Base-by-base conservation (phyloP, 2,329 filamentous ascomycete species). In the Orbilia blumenaviensis region DNA sequence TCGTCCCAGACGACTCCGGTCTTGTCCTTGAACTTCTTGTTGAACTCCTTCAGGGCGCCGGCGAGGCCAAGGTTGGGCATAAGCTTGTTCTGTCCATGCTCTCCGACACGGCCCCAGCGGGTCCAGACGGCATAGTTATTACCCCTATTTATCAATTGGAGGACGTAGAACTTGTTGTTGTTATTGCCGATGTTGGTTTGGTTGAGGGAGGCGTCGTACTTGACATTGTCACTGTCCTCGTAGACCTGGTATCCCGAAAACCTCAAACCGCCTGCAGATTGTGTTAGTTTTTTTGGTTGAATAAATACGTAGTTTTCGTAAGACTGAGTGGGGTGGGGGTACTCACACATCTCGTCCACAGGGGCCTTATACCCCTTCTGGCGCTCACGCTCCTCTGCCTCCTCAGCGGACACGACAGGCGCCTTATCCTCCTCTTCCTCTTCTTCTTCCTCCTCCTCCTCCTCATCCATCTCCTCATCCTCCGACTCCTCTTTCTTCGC, bases 151-250 rank as follows among this genome's bases (percentile, higher is more conserved):
- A 73, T 63, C 77, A 92, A 84, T 84, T 94, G 91, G 27, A 93
- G 82, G 27, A 88, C 88, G 80, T 94, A 94, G 82, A 94, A 94
- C 79, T 95, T 95, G 58, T 80, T 80, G 27, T 80, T 80, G 34
- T 94, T 95, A 52, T 86, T 83, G 0, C 85, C 83, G 0, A 91
- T 85, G 78, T 93, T 91, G 9, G 92, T 91, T 81, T 94, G 91
- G 79, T 94, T 95, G 50, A 96, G 84, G 0, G 91, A 89, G 0
- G 91, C 92, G 81, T 96, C 92, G 81, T 88, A 94, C 54, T 94
- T 92, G 66, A 90, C 83, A 18, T 89, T 88, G 0, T 86, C 83
- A 0, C 7, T 0, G 75, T 90, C 90, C 67, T 94, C 87, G 80
- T 91, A 89, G 32, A 96, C 92, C 16, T 83, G 80, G 42, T 84